Evolutionary conservation across 805 yeast species (phyloP).

Genomic region (Yarrowia phangngaensis): DNA sequence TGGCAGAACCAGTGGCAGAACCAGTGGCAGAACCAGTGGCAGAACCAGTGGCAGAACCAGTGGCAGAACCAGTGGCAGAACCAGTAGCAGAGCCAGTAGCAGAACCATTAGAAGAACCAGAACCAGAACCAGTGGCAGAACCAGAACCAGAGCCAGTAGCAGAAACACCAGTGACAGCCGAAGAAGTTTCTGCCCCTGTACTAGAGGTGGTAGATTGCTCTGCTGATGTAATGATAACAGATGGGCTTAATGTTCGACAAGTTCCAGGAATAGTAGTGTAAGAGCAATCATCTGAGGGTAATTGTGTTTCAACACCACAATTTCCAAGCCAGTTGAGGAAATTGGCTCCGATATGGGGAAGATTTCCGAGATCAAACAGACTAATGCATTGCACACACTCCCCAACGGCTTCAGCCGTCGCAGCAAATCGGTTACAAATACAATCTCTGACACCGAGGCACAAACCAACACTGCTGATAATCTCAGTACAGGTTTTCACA

Average conservation of each 20-base stretch:
- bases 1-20: background rate
- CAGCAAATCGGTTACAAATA: slow-evolving; percentile 1
- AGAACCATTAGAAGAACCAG: background rate
- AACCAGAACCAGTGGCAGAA: background rate
- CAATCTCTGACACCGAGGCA: slow-evolving; percentile 4
- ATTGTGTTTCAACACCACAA: no score
- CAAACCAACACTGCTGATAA: background rate
- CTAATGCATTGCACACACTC: slow-evolving; percentile 3
- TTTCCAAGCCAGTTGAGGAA: background rate
- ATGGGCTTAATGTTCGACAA: background rate
- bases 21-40: background rate
- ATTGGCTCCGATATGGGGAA: background rate
- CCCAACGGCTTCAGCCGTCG: background rate
- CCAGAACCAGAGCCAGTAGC: background rate
- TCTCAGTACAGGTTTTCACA: background rate
- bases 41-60: background rate
- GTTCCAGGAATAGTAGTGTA: background rate
- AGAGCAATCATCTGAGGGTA: background rate
- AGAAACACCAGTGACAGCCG: background rate
- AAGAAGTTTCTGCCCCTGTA: background rate
- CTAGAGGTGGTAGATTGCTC: background rate
- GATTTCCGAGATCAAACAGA: background rate
- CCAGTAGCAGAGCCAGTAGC: background rate
- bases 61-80: background rate
- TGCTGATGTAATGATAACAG: background rate